These are phyloP conservation scores for Dimargaris cristalligena DNA, from an alignment of 192 early-diverging fungal genomes.

Conservation along the genomic window DNA sequence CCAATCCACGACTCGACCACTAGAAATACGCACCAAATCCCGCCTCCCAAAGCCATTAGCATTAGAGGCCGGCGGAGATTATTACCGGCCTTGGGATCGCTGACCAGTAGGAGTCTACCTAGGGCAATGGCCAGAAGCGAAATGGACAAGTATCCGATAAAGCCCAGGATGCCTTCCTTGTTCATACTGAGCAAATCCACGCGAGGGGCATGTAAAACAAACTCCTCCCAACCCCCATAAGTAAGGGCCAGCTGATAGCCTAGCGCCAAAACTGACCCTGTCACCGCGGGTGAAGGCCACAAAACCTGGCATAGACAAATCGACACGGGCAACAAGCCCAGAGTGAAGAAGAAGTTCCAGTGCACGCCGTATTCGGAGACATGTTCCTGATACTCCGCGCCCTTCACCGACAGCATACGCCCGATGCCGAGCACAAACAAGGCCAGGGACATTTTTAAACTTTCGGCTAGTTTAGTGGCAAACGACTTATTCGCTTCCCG, in stretches of 20 bases:
- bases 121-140: constrained; percentile 61
- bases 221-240: constrained; percentile 42
- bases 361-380: constrained; percentile 90
- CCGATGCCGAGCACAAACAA: constrained; percentile 59
- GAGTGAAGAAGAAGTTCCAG: constrained; percentile 98
- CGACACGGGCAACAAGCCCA: constrained; percentile 69
- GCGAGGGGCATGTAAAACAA: constrained; percentile 59
- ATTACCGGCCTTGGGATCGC: constrained; percentile 21
- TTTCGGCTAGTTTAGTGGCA: constrained; percentile 11
- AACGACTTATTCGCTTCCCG: constrained; percentile 16
- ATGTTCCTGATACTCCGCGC: constrained; percentile 87
- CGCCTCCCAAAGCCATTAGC: constrained; percentile 23
- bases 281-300: constrained; percentile 35
- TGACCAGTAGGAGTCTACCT: constrained; percentile 41
- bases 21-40: constrained; percentile 28
- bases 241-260: constrained; percentile 43
- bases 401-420: constrained; percentile 50
- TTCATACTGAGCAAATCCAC: constrained; percentile 60
- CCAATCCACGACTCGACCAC: constrained; percentile 32
- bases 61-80: constrained; percentile 29
- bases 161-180: constrained; percentile 77
- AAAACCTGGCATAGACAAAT: constrained; percentile 42
- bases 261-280: constrained; percentile 30
- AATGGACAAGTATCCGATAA: constrained; percentile 69
- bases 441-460: constrained; percentile 40